Evolutionary conservation across 1,284 basidiomycete genomes (phyloP).

Genomic region (Papiliotrema terrestris): DNA sequence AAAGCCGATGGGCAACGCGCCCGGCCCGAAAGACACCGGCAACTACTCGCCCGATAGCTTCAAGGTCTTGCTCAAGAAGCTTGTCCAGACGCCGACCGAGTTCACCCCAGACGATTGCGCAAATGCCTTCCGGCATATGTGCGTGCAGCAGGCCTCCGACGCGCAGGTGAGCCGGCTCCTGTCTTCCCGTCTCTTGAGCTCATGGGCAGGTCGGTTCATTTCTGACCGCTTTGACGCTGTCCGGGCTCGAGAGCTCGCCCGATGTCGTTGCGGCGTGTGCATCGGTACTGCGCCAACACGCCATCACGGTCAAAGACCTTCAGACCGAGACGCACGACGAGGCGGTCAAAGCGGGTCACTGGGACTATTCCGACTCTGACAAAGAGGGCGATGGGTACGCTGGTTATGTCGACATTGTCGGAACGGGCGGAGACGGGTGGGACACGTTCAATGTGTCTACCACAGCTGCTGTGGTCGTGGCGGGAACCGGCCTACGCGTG

Average conservation of each 20-base stretch:
- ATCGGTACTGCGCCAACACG: slow-evolving; percentile 63
- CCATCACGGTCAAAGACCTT: slow-evolving; percentile 56
- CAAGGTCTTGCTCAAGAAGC: slow-evolving; percentile 68
- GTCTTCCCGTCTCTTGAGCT: not conserved
- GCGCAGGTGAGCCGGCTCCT: slow-evolving; percentile 35
- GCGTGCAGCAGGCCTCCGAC: slow-evolving; percentile 62
- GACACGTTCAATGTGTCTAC: slow-evolving; percentile 98
- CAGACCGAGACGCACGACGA: slow-evolving; percentile 16
- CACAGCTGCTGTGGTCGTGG: slow-evolving; percentile 88
- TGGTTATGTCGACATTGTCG: slow-evolving; percentile 57
- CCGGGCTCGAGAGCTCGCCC: slow-evolving; percentile 67
- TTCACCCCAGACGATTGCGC: slow-evolving; percentile 70
- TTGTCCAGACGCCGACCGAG: slow-evolving; percentile 70
- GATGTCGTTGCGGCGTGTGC: slow-evolving; percentile 75
- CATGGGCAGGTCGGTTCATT: slow-evolving; percentile 70
- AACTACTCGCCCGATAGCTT: slow-evolving; percentile 59
- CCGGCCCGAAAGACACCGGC: not conserved
- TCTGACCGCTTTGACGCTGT: slow-evolving; percentile 73
- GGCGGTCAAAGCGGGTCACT: slow-evolving; percentile 27
- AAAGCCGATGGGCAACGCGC: not conserved
- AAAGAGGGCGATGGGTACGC: slow-evolving; percentile 44
- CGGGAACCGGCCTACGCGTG: slow-evolving; percentile 87
- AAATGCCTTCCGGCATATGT: slow-evolving; percentile 67
- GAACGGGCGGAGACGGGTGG: slow-evolving; percentile 92
- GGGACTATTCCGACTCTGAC: slow-evolving; percentile 47